A percentile compares a stretch with the other conserved stretches of the same genome.
Evolutionary conservation across 768 basidiomycete species (phyloP).

Genomic region (Mycena rebaudengoi): DNA sequence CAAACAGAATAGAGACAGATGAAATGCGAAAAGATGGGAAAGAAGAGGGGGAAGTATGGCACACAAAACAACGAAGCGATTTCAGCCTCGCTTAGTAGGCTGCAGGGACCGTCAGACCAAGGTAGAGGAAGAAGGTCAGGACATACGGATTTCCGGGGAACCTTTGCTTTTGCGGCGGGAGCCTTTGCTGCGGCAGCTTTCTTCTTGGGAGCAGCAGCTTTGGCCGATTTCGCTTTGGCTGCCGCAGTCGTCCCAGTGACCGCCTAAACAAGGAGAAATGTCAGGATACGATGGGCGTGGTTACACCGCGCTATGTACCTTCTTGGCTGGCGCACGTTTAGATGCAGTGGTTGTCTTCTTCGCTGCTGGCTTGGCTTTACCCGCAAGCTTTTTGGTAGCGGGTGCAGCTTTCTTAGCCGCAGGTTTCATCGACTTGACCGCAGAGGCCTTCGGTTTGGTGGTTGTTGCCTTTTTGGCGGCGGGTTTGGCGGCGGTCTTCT

Average conservation of each 20-base stretch:
- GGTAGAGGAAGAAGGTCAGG: neutral
- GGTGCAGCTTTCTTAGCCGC: conserved; percentile 41
- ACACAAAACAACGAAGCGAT: too few species aligned
- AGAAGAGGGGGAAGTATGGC: neutral
- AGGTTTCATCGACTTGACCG: conserved; percentile 40
- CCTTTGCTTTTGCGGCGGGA: conserved; percentile 19
- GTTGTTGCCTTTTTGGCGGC: too few species aligned
- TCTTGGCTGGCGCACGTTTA: conserved; percentile 68
- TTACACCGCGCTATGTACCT: conserved; percentile 49
- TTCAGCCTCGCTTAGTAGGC: conserved; percentile 28
- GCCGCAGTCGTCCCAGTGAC: conserved; percentile 58
- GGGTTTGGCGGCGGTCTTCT: too few species aligned
- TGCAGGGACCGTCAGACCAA: neutral
- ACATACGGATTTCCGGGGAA: conserved; percentile 21
- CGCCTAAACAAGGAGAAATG: conserved; percentile 42
- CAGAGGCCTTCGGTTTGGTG: conserved; percentile 41
- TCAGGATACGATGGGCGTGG: neutral
- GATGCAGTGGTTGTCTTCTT: conserved; percentile 53
- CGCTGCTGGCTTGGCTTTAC: conserved; percentile 45
- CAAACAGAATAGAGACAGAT: conserved; percentile 19
- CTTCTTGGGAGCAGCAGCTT: conserved; percentile 45
- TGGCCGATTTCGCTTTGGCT: conserved; percentile 49
- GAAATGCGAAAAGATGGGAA: conserved; percentile 17
- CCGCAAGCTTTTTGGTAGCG: conserved; percentile 48
- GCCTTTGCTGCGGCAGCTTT: conserved; percentile 17